Evolutionary conservation across 2,329 filamentous ascomycete genomes (phyloP).

Genomic region (Plectosphaerella sp.): DNA sequence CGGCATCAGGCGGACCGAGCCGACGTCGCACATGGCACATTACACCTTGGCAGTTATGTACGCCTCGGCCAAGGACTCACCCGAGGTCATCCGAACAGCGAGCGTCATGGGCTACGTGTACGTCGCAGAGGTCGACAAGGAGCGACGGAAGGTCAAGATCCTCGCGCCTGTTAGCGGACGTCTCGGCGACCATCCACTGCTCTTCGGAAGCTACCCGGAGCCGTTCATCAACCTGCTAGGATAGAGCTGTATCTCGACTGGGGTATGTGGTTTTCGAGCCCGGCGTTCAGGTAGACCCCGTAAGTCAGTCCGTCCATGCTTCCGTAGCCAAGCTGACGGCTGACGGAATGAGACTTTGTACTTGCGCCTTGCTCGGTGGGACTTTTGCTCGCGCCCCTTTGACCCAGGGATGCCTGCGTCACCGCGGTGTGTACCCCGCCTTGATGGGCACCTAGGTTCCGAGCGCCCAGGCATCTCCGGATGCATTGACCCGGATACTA

Average conservation of each 20-base stretch:
- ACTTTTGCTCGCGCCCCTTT: too few relatives aligned
- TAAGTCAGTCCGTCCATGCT: background rate
- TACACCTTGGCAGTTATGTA: constrained; percentile 82
- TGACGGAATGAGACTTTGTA: too few relatives aligned
- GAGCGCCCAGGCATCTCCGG: too few relatives aligned
- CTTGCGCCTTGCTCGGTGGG: too few relatives aligned
- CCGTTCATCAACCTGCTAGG: constrained; percentile 73
- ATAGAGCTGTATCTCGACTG: constrained; percentile 12
- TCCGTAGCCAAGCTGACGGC: too few relatives aligned
- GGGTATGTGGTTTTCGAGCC: background rate
- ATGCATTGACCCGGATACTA: too few relatives aligned
- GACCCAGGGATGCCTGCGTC: too few relatives aligned
- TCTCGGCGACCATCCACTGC: constrained; percentile 72
- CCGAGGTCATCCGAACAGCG: constrained; percentile 71
- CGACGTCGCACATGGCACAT: constrained; percentile 68
- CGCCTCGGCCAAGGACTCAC: constrained; percentile 63
- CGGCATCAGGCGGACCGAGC: constrained; percentile 59
- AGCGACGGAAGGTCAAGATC: constrained; percentile 73
- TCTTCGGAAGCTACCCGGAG: constrained; percentile 86
- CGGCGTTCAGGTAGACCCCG: background rate
- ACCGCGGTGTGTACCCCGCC: too few relatives aligned
- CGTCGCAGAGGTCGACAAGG: constrained; percentile 85
- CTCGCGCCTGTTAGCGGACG: constrained; percentile 80
- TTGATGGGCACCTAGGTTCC: too few relatives aligned
- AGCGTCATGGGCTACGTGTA: constrained; percentile 91